Base-by-base conservation (phyloP, 176 grass and related monocot genomes). In the Ampelocalamus luodianensis region DNA sequence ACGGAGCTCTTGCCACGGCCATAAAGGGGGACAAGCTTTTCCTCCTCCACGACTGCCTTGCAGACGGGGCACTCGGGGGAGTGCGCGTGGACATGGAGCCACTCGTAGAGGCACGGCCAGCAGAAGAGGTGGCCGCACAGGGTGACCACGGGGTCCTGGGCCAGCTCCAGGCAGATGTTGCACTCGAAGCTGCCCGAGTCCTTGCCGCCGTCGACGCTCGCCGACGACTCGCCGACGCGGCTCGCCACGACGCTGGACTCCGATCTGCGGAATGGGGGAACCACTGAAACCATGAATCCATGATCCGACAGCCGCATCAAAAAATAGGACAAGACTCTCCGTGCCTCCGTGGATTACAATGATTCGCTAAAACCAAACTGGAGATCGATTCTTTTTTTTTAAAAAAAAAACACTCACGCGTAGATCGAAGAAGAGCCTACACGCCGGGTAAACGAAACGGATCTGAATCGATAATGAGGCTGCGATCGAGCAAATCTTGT, bases 111-210 rank as follows among this genome's bases (percentile, higher is more conserved):
- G 75, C 91, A 97, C 6, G 94, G 87, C 94, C 94, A 90, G 66
- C 94, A 97, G 87, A 85, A 97, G 56, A 94, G 91, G 78, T 97
- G 94, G 42, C 91, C 94, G 44, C 92, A 94, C 15, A 94, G 89
- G 34, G 94, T 94, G 26, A 94, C 91, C 13, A 97, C 86, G n/a
- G 94, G 94, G 0, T 93, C 94, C 61, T 92, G 89, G 10, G 91
- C 89, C 56, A 93, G 80, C 65, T 96, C 94, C n/a, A 96, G 85
- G 66, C 94, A 96, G 77, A 96, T 96, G 91, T 96, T 96, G 91
- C 94, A 93, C 82, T 91, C 91, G 79, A 96, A 96, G 65, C 87
- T 95, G 10, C 86, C 90, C 58, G 88, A 72, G 44, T 92, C 88
- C 78, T 83, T 86, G 67, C 58, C 74, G 46, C 79, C 80, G 45